Conservation (phyloP, 176 grass and related monocot genomes). For the Microstegium vimineum region DNA sequence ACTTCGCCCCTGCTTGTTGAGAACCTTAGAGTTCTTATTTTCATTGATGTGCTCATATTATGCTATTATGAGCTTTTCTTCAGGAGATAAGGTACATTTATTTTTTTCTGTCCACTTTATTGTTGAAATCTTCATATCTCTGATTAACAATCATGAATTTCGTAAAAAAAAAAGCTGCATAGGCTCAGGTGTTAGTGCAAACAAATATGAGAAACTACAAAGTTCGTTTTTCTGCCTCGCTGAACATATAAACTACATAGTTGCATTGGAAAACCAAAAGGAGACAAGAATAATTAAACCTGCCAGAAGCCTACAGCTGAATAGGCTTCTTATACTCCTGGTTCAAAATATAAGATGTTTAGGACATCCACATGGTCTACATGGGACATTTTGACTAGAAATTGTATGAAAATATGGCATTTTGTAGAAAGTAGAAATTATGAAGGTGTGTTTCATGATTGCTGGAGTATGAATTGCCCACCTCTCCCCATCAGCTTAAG, state of each 20-base stretch:
- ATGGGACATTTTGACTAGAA: neutral
- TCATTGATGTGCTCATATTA: slow-evolving; percentile 89
- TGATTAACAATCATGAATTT: neutral
- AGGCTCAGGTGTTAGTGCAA: neutral
- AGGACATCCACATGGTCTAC: neutral
- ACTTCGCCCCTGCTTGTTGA: slow-evolving; percentile 90
- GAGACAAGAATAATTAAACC: neutral
- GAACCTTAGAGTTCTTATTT: slow-evolving; percentile 84
- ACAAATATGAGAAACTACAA: slow-evolving; percentile 26
- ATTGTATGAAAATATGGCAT: neutral
- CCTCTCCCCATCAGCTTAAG: neutral
- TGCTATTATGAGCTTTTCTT: slow-evolving; percentile 79
- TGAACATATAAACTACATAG: slow-evolving; percentile 8
- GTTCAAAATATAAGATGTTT: neutral
- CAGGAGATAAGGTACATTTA: slow-evolving; percentile 58
- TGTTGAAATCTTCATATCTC: slow-evolving; percentile 18
- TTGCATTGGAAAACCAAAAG: slow-evolving; percentile 3
- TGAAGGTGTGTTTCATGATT: neutral
- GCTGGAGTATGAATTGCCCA: neutral
- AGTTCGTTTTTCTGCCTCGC: neutral
- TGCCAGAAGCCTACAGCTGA: slow-evolving; percentile 3
- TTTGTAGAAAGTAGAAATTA: neutral
- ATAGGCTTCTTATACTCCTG: neutral
- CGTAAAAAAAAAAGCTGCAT: neutral
- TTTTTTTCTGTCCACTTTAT: neutral